A percentile compares a stretch with the other conserved stretches of the same genome.
These are phyloP conservation scores for Sporothrix brasiliensis DNA, from an alignment of 2,329 filamentous ascomycete species.

Conservation along the genomic window DNA sequence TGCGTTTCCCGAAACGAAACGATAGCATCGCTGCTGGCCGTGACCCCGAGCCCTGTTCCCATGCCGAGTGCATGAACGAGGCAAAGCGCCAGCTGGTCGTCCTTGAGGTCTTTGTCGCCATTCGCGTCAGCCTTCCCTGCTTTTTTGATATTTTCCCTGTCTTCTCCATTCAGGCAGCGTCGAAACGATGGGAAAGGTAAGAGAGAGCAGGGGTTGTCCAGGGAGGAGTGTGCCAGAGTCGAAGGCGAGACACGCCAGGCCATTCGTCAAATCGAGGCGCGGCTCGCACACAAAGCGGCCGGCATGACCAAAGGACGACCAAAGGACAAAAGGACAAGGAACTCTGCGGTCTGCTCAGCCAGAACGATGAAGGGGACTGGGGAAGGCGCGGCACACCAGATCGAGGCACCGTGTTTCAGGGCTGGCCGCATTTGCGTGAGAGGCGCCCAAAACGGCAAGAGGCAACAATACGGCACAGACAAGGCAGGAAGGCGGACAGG, in stretches of 20 bases:
- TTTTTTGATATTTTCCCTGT: neutral
- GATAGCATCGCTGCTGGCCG: neutral
- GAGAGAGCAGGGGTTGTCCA: neutral
- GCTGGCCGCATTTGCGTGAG: slow-evolving; percentile 10
- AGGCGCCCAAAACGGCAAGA: slow-evolving; percentile 7
- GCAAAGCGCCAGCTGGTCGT: neutral
- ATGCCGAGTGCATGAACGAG: neutral
- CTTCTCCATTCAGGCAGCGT: slow-evolving; percentile 3
- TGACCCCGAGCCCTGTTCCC: neutral
- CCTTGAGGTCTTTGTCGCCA: slow-evolving; percentile 1
- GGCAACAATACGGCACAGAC: neutral
- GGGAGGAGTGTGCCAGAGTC: neutral
- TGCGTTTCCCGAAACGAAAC: slow-evolving; percentile 19
- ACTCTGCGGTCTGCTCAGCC: neutral
- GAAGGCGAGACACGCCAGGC: slow-evolving; percentile 19
- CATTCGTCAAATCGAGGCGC: slow-evolving; percentile 18
- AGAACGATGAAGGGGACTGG: slow-evolving; percentile 10
- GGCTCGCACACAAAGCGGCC: neutral
- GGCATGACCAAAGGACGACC: neutral
- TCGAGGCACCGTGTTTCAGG: slow-evolving; percentile 29
- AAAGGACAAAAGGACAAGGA: neutral
- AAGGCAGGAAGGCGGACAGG: neutral
- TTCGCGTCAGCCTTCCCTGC: neutral
- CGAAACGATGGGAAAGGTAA: slow-evolving; percentile 8
- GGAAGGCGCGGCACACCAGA: slow-evolving; percentile 18